phyloP scores from a whole-genome alignment of 768 basidiomycete species.

The Pleurotus citrinopileatus region DNA sequence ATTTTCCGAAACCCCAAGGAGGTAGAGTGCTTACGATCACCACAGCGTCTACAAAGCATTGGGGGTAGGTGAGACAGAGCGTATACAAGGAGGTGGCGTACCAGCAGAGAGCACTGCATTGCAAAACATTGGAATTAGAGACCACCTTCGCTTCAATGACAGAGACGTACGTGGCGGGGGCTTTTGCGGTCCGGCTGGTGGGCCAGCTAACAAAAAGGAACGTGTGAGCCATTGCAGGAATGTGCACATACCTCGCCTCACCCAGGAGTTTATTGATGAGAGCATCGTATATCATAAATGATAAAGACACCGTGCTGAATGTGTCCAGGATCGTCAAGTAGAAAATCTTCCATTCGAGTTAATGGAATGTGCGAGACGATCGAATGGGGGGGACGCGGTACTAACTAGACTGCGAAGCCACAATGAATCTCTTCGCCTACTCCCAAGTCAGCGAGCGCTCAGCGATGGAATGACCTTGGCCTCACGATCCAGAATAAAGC shows the following conservation, averaged over 20 bases:
- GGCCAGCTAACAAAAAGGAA: background rate
- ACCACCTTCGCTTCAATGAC: no score
- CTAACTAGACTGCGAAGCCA: background rate
- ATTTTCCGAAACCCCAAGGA: no score
- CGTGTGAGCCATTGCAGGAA: background rate
- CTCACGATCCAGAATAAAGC: background rate
- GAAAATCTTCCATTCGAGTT: background rate
- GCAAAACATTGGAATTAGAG: no score
- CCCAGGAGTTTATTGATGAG: background rate
- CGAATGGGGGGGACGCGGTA: background rate
- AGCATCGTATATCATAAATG: background rate
- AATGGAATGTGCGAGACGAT: background rate
- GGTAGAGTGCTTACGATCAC: conserved; percentile 24
- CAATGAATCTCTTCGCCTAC: background rate
- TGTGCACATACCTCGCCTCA: no score
- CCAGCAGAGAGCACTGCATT: background rate
- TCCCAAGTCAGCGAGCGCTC: background rate
- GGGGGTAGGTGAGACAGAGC: no score
- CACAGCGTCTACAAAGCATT: conserved; percentile 26
- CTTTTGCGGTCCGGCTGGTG: background rate
- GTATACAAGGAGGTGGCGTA: no score
- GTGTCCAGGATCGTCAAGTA: background rate
- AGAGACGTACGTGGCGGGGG: background rate
- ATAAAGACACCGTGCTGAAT: background rate
- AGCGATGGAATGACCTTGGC: background rate